A percentile compares a stretch with the other conserved stretches of the same genome.
phyloP scores from a whole-genome alignment of 1,284 basidiomycete genomes.

The Rhodotorula sp. region DNA sequence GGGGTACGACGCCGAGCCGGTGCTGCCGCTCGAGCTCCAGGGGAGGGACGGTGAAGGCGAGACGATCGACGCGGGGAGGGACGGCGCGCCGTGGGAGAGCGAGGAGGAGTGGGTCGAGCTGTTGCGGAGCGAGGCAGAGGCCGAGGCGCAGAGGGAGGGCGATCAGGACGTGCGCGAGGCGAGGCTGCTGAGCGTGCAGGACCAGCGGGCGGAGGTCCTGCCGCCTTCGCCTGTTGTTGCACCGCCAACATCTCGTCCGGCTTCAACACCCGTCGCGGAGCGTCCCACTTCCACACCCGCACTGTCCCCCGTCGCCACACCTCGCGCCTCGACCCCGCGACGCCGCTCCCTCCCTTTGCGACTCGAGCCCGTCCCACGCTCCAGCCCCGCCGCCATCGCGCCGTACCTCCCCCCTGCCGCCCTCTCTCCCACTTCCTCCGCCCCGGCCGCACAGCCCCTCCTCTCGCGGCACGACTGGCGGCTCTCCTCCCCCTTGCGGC shows the following conservation, averaged over 20 bases:
- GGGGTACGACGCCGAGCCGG: neutral
- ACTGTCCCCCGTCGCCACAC: neutral
- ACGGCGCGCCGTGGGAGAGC: neutral
- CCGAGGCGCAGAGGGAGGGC: neutral
- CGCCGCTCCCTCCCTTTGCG: neutral
- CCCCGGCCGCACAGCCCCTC: constrained; percentile 25
- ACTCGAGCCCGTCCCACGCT: neutral
- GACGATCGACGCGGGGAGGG: neutral
- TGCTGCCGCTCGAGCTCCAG: neutral
- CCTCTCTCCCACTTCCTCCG: neutral
- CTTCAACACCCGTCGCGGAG: neutral
- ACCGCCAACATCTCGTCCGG: neutral
- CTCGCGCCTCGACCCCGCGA: neutral
- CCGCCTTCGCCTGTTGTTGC: neutral
- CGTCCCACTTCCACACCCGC: too few species aligned
- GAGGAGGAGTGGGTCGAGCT: constrained; percentile 1
- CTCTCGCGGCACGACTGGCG: constrained; percentile 44
- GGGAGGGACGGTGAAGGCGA: neutral
- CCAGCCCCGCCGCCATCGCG: neutral
- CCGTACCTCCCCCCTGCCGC: constrained; percentile 8
- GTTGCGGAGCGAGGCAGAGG: neutral
- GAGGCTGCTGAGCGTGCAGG: neutral
- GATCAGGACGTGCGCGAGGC: neutral
- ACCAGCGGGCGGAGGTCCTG: neutral
- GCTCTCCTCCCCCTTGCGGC: constrained; percentile 33